These are phyloP conservation scores for Boletellus ananiceps DNA, from an alignment of 768 basidiomycete species.

Conservation along the genomic window DNA sequence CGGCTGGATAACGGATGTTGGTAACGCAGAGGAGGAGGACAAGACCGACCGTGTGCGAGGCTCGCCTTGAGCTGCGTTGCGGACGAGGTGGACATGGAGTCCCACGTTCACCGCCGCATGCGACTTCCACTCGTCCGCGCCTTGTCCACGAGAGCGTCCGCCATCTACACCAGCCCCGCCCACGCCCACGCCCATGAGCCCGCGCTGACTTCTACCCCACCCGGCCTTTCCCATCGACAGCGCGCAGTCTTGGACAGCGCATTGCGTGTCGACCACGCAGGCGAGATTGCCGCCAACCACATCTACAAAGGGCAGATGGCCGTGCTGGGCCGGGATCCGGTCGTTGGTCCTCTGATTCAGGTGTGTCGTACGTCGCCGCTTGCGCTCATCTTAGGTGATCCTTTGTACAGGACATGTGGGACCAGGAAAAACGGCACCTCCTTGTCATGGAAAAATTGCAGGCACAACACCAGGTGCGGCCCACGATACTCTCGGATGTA, in stretches of 20 bases:
- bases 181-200: constrained; percentile 30
- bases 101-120: constrained; percentile 15
- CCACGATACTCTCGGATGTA: constrained; percentile 76
- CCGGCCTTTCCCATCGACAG: constrained; percentile 45
- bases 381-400: constrained; percentile 3
- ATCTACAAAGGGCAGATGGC: constrained; percentile 89
- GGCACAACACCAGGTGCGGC: constrained; percentile 76
- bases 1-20: constrained; percentile 35
- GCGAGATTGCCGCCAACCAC: constrained; percentile 93
- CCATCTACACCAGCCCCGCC: constrained; percentile 43
- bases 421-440: constrained; percentile 91
- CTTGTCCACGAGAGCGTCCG: constrained; percentile 38
- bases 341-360: constrained; percentile 65
- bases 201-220: constrained; percentile 53
- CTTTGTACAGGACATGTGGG: constrained; percentile 86
- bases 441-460: constrained; percentile 81
- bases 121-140: constrained; percentile 14
- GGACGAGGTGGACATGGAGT: constrained; percentile 24
- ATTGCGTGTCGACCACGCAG: constrained; percentile 91
- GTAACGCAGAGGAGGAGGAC: neutral
- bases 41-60: constrained; percentile 36
- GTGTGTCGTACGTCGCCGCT: constrained; percentile 35
- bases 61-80: constrained; percentile 25
- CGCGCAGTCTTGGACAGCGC: constrained; percentile 55
- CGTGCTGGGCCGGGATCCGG: constrained; percentile 58